Percentiles rank a stretch among this genome's conserved stretches.
These are phyloP conservation scores for Panicum virgatum DNA, from an alignment of 202 grass and related monocot species.

Conservation along the genomic window DNA sequence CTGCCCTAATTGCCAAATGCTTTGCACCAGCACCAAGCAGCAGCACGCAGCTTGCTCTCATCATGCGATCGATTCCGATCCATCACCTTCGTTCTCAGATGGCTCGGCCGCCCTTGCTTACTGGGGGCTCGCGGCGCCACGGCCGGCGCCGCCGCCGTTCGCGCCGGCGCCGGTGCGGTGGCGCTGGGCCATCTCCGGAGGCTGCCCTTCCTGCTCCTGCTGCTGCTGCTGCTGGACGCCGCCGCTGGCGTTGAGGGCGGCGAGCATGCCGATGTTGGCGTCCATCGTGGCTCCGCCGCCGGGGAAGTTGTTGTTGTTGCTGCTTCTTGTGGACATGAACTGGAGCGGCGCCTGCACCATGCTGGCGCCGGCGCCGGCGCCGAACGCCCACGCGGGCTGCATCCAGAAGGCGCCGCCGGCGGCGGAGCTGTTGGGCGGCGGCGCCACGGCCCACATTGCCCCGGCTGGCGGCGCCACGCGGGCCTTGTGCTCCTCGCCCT, in stretches of 20 bases:
- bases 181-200: constrained; percentile 37
- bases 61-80: constrained; percentile 6
- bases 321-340: constrained; percentile 79
- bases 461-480: constrained; percentile 25
- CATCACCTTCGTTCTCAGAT: background rate
- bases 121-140: constrained; percentile 50
- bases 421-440: constrained; percentile 48
- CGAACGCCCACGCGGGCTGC: constrained; percentile 82
- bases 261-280: constrained; percentile 76
- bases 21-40: constrained; percentile 28
- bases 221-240: constrained; percentile 17
- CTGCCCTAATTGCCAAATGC: constrained; percentile 42
- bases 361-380: constrained; percentile 27
- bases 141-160: constrained; percentile 55
- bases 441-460: constrained; percentile 74
- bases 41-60: constrained; percentile 25
- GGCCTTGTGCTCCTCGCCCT: constrained; percentile 42
- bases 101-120: constrained; percentile 34
- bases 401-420: constrained; percentile 85
- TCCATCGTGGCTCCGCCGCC: constrained; percentile 33
- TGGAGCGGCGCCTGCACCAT: constrained; percentile 85
- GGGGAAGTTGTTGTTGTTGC: constrained; percentile 34
- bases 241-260: constrained; percentile 65
- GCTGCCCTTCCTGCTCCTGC: constrained; percentile 22
- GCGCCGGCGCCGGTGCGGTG: constrained; percentile 29